Percentiles rank a stretch among this genome's conserved stretches.
Evolutionary conservation across 1,139 yeast species (phyloP).

Genomic region (Pichia kudriavzevii): DNA sequence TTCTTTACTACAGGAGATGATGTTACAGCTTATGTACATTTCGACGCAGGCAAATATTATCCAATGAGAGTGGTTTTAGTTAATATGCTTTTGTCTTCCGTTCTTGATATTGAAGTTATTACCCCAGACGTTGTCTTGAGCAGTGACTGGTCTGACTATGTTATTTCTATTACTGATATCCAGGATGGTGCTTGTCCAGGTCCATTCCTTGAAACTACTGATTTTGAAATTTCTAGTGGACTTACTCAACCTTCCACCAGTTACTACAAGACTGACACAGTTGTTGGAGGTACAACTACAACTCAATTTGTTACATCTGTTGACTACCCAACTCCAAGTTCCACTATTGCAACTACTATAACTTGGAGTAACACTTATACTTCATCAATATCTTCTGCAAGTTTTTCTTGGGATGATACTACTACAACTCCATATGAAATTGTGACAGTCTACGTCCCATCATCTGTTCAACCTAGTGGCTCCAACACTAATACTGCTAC

Average conservation of each 20-base stretch:
- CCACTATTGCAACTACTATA: background rate
- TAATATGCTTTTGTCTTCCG: slow-evolving; percentile 6
- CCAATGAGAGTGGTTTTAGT: slow-evolving; percentile 18
- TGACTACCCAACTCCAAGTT: slow-evolving; percentile 3
- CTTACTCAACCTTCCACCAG: background rate
- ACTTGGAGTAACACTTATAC: too few species aligned
- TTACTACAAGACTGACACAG: background rate
- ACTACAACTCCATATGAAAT: too few species aligned
- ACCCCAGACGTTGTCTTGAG: background rate
- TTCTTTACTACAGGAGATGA: slow-evolving; percentile 4
- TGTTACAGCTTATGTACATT: slow-evolving; percentile 7
- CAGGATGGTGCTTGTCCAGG: slow-evolving; percentile 4
- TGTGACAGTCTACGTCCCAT: too few species aligned
- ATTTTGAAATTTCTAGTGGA: background rate
- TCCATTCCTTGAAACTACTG: background rate
- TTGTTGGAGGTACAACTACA: background rate
- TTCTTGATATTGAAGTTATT: slow-evolving; percentile 3
- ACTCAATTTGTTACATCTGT: slow-evolving; percentile 4
- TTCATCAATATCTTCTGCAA: too few species aligned
- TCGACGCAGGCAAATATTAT: slow-evolving; percentile 13
- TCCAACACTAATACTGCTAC: too few species aligned
- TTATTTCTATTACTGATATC: background rate
- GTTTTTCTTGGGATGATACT: too few species aligned
- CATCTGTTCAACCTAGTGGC: too few species aligned
- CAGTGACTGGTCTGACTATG: background rate